Evolutionary conservation across 805 yeast genomes (phyloP).

Genomic region (Barnettozyma sp.): DNA sequence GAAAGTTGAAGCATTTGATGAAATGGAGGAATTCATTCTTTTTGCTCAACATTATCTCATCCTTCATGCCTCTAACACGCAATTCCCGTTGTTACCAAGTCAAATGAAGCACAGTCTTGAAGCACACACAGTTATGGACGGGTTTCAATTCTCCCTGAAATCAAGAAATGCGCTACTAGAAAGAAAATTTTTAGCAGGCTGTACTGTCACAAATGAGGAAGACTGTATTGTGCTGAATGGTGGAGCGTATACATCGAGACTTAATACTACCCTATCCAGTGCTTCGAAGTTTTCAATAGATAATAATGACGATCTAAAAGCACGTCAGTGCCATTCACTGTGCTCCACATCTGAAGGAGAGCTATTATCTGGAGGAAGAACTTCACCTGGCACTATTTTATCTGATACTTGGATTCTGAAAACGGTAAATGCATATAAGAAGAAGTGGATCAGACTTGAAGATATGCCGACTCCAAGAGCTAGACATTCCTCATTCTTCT

Average conservation of each 20-base stretch:
- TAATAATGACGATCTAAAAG: constrained; percentile 11
- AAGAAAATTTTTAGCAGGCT: constrained; percentile 14
- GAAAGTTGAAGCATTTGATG: constrained; percentile 65
- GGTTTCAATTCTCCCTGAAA: constrained; percentile 1
- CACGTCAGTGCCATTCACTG: constrained; percentile 56
- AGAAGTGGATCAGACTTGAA: constrained; percentile 35
- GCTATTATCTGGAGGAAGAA: constrained; percentile 60
- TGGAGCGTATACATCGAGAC: constrained; percentile 28
- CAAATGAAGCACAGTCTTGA: not conserved
- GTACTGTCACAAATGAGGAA: constrained; percentile 6
- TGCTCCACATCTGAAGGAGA: constrained; percentile 26
- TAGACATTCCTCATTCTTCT: constrained; percentile 40
- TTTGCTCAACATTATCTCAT: constrained; percentile 72
- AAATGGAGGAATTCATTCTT: constrained; percentile 72
- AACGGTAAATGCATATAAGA: constrained; percentile 7
- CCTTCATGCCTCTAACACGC: constrained; percentile 51
- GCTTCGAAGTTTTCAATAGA: constrained; percentile 9
- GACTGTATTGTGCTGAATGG: constrained; percentile 31
- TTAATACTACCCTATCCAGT: constrained; percentile 15
- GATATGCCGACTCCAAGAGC: constrained; percentile 40
- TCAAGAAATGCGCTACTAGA: constrained; percentile 8
- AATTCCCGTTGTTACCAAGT: constrained; percentile 3
- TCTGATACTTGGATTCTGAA: constrained; percentile 37
- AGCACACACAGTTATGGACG: not conserved
- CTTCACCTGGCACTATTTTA: constrained; percentile 45